Evolutionary conservation across 1,284 basidiomycete species (phyloP).

Genomic region (Cutaneotrichosporon cutaneum): DNA sequence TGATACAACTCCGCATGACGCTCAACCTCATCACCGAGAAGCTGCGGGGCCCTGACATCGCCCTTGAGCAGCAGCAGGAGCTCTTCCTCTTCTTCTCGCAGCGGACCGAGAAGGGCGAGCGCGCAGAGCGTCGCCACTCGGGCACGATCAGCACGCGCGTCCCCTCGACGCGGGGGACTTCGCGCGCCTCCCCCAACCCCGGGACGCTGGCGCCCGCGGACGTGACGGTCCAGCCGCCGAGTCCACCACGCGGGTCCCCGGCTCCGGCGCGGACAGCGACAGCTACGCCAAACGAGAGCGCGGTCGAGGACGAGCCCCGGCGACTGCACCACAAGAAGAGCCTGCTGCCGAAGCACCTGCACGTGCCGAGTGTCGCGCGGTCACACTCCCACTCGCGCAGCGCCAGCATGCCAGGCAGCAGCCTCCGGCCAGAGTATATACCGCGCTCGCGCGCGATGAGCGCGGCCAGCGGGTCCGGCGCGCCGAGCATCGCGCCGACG

Average conservation of each 20-base stretch:
- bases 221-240: slow-evolving; percentile 15
- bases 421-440: background rate
- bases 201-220: slow-evolving; percentile 6
- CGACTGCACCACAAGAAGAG: slow-evolving; percentile 18
- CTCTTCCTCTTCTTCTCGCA: slow-evolving; percentile 74
- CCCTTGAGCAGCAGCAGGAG: slow-evolving; percentile 77
- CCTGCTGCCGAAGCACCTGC: slow-evolving; percentile 46
- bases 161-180: background rate
- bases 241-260: slow-evolving; percentile 9
- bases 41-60: slow-evolving; percentile 80
- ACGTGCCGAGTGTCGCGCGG: slow-evolving; percentile 33
- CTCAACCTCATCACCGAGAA: slow-evolving; percentile 79
- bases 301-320: background rate
- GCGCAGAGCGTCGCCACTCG: background rate
- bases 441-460: slow-evolving; percentile 24
- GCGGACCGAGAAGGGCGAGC: slow-evolving; percentile 13
- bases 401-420: background rate
- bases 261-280: background rate
- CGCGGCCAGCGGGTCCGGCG: background rate
- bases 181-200: background rate
- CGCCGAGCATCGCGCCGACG: slow-evolving; percentile 60
- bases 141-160: background rate
- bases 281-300: background rate
- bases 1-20: slow-evolving; percentile 82
- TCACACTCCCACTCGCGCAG: background rate